A percentile compares a stretch with the other conserved stretches of the same genome.
These are phyloP conservation scores for Cercospora sojina DNA, from an alignment of 2,329 filamentous ascomycete species.

Conservation along the genomic window DNA sequence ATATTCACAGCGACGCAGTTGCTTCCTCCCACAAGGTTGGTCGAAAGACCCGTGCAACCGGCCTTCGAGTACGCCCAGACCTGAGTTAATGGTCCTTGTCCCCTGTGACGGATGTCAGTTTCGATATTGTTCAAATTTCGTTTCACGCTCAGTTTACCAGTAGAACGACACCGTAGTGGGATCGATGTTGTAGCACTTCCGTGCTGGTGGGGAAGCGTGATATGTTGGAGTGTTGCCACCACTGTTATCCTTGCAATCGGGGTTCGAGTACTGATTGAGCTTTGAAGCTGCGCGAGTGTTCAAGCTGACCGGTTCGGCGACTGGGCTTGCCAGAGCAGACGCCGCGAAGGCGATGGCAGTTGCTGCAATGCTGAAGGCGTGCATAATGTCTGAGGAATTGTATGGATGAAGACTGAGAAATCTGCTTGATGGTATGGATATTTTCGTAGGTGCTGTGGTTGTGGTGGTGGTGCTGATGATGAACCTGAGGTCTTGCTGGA, in stretches of 20 bases:
- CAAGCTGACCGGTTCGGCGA: neutral
- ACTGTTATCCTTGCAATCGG: slow-evolving; percentile 8
- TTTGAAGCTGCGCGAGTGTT: slow-evolving; percentile 3
- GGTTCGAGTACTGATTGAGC: slow-evolving; percentile 13
- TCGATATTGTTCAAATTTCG: neutral
- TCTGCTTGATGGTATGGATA: neutral
- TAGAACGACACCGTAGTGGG: slow-evolving; percentile 2
- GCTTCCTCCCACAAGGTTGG: slow-evolving; percentile 5
- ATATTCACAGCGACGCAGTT: slow-evolving; percentile 8
- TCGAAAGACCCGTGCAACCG: slow-evolving; percentile 5
- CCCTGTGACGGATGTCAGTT: neutral
- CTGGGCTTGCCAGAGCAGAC: neutral
- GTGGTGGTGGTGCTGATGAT: neutral
- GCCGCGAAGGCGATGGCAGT: neutral
- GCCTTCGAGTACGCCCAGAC: slow-evolving; percentile 13
- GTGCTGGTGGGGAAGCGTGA: slow-evolving; percentile 8
- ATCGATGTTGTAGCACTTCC: slow-evolving; percentile 13
- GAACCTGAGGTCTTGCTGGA: neutral
- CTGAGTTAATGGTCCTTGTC: slow-evolving; percentile 5
- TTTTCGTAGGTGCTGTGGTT: neutral
- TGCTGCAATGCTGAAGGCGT: neutral
- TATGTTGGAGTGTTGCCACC: slow-evolving; percentile 13
- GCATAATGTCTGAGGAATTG: neutral
- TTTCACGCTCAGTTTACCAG: neutral
- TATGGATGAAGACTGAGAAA: neutral